Base-by-base conservation (phyloP, 2,329 filamentous ascomycete genomes). In the Fusarium buharicum region DNA sequence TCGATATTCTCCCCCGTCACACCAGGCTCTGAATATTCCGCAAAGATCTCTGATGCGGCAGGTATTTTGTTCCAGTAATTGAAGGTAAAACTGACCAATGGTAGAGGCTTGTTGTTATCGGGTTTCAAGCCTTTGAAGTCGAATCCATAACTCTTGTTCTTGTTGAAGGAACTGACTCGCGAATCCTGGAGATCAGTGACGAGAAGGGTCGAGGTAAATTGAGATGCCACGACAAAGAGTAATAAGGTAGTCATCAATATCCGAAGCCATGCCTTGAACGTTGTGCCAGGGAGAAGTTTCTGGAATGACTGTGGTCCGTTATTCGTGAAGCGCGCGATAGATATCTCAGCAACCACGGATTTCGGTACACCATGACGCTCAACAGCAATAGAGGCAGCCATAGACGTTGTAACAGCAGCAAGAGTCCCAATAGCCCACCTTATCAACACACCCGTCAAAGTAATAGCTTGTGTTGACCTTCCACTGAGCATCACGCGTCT, bases 281-380 rank as follows among this genome's bases (percentile, higher is more conserved):
- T 27, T 17, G 30, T 11, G 6, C 18, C 17, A 12, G 12, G 34
- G 1, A 36, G 12, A 2, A 34, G 18, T 6, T 33, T 28, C 20
- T 34, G 33, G 30, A 18, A 34, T 5, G 43, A 34, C 27, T 20
- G 31, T 1, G 43, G 30, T 12, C 43, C 30, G 10, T 13, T 22
- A 46, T 46, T 46, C 4, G 43, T 46, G 20, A 46, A 46, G 10
- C 13, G 43, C 16, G 43, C n/a, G 18, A 46, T 36, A 7, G 43
- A 46, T 6, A 34, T 20, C 16, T 46, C 14, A 2, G 31, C 43
- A 24, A 46, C 11, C 6, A 13, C 5, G 13, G 13, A 34, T n/a
- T 14, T 22, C 7, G 43, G 43, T 17, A 45, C 14, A 2, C 43
- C 18, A 11, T 45, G 43, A 3, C 30, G 16, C 17, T 45, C 30